phyloP scores from a whole-genome alignment of 495 filamentous ascomycete genomes.

The Penicillium goetzii region DNA sequence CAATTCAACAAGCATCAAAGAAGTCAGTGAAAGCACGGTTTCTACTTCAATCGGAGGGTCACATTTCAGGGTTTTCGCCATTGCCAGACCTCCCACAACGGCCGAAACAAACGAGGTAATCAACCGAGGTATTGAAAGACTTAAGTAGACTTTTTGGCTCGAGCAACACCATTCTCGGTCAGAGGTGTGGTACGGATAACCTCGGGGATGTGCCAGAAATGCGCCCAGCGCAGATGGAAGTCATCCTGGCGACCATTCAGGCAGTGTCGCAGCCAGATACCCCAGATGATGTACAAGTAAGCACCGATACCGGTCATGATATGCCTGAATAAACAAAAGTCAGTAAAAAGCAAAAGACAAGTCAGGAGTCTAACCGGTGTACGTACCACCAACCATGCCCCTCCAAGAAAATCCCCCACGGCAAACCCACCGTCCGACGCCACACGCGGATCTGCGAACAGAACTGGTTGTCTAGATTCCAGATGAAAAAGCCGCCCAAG shows the following conservation, averaged over 20 bases:
- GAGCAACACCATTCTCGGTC: constrained; percentile 36
- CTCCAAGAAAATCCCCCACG: constrained; percentile 89
- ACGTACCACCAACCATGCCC: constrained; percentile 98
- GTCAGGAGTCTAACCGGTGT: constrained; percentile 20
- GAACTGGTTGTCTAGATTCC: constrained; percentile 84
- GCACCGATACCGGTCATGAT: constrained; percentile 69
- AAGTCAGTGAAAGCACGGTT: constrained; percentile 6
- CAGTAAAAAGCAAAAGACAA: constrained; percentile 9
- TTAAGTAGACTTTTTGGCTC: constrained; percentile 49
- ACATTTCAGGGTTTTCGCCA: constrained; percentile 2
- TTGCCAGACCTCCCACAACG: neutral
- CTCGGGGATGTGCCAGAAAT: constrained; percentile 66
- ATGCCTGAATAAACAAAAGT: constrained; percentile 52
- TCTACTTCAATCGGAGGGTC: constrained; percentile 11
- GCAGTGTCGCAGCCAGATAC: constrained; percentile 82
- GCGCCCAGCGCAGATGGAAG: constrained; percentile 75
- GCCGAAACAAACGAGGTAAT: constrained; percentile 1
- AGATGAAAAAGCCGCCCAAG: constrained; percentile 81
- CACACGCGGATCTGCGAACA: constrained; percentile 71
- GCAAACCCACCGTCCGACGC: constrained; percentile 75
- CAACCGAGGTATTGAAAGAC: neutral
- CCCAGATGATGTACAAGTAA: constrained; percentile 85
- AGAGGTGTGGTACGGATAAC: constrained; percentile 50
- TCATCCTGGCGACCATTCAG: constrained; percentile 77
- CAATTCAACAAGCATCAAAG: constrained; percentile 2